phyloP scores from a whole-genome alignment of 768 basidiomycete species.

The Melanogaster broomeanus region DNA sequence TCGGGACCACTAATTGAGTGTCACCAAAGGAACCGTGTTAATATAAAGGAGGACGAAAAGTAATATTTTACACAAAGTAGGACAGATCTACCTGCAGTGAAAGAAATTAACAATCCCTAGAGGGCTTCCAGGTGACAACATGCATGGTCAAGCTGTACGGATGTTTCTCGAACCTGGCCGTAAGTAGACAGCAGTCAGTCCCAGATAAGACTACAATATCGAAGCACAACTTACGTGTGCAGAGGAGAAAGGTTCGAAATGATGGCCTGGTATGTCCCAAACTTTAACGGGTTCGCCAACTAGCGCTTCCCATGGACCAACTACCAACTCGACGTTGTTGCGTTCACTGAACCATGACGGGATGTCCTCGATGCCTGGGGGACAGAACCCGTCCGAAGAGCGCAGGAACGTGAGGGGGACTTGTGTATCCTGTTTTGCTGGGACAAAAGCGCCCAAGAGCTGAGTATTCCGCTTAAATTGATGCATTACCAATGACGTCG shows the following conservation, averaged over 20 bases:
- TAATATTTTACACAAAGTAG: too few relatives aligned
- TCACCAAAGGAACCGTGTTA: not conserved
- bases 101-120: not conserved
- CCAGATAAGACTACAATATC: not conserved
- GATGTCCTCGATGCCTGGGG: conserved; percentile 34
- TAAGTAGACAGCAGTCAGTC: not conserved
- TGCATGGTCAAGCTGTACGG: conserved; percentile 21
- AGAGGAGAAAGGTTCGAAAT: conserved; percentile 58
- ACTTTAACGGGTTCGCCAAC: conserved; percentile 40
- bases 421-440: conserved; percentile 24
- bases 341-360: conserved; percentile 57
- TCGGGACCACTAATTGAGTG: too few relatives aligned
- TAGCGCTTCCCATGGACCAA: conserved; percentile 50
- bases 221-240: conserved; percentile 44
- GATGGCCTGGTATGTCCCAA: conserved; percentile 64
- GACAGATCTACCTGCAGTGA: too few relatives aligned
- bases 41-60: not conserved
- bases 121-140: conserved; percentile 9
- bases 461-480: conserved; percentile 53
- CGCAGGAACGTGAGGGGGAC: conserved; percentile 52
- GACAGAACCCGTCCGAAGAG: conserved; percentile 48
- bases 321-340: conserved; percentile 30
- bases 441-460: conserved; percentile 50
- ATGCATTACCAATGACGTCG: conserved; percentile 38
- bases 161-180: conserved; percentile 21